Evolutionary conservation across 768 basidiomycete genomes (phyloP).

Genomic region (Candolleomyces aberdarensis): DNA sequence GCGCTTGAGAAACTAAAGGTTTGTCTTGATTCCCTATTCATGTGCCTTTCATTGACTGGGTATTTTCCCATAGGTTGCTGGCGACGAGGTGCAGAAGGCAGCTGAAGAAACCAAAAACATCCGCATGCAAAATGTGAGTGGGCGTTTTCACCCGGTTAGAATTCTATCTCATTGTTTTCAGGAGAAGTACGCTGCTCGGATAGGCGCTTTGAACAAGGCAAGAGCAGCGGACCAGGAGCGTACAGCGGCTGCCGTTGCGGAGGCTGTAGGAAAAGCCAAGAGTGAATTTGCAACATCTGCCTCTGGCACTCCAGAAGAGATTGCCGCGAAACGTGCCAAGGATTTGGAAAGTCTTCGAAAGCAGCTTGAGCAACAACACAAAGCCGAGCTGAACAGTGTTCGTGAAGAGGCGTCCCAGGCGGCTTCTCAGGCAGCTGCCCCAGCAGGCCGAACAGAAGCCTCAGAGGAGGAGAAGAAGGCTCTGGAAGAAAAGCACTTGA

Average conservation of each 20-base stretch:
- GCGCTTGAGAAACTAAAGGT: slow-evolving; percentile 60
- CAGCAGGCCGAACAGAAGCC: slow-evolving; percentile 31
- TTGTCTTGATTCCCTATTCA: not conserved
- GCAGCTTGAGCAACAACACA: slow-evolving; percentile 50
- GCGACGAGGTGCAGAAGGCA: slow-evolving; percentile 42
- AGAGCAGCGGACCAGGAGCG: slow-evolving; percentile 46
- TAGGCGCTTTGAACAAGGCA: slow-evolving; percentile 50
- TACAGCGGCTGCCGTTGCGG: slow-evolving; percentile 43
- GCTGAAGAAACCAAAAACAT: slow-evolving; percentile 41
- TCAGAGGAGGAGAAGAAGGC: slow-evolving; percentile 49
- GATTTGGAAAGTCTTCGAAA: slow-evolving; percentile 57
- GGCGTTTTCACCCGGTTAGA: not conserved
- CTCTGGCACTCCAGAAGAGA: slow-evolving; percentile 15
- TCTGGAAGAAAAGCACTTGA: slow-evolving; percentile 42
- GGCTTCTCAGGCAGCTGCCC: slow-evolving; percentile 31
- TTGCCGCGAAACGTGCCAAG: slow-evolving; percentile 52
- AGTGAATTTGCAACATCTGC: slow-evolving; percentile 34
- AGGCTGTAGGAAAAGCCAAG: slow-evolving; percentile 56
- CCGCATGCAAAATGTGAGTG: slow-evolving; percentile 38
- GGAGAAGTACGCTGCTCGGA: slow-evolving; percentile 61
- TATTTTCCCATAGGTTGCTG: slow-evolving; percentile 27
- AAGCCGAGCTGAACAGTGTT: slow-evolving; percentile 52
- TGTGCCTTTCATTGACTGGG: not conserved
- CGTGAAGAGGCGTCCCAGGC: slow-evolving; percentile 40
- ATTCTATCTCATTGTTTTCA: slow-evolving; percentile 23